These are phyloP conservation scores for Platanthera zijinensis DNA, from an alignment of 106 monocot genomes.

Conservation along the genomic window DNA sequence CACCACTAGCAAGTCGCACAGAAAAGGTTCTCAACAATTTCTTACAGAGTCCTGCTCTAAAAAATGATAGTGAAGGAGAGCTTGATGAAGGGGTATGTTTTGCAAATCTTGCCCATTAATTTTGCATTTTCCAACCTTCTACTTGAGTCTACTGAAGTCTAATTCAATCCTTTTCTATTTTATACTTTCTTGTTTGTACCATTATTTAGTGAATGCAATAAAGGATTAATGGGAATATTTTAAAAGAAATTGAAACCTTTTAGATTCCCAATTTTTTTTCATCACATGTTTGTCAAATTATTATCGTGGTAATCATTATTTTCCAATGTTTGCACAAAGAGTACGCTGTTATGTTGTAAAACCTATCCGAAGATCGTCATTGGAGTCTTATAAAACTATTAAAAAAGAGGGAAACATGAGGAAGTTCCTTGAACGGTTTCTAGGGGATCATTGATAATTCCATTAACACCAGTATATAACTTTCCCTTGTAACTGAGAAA, in stretches of 20 bases:
- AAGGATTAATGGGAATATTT: not conserved
- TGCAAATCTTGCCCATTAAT: not conserved
- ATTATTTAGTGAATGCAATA: not conserved
- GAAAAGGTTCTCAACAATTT: slow-evolving; percentile 54
- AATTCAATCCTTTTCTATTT: not conserved
- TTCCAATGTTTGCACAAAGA: no score
- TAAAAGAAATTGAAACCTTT: slow-evolving; percentile 2
- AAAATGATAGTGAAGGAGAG: slow-evolving; percentile 17
- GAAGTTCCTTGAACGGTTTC: no score
- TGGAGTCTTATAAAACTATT: no score
- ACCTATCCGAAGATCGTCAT: no score
- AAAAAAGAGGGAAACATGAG: no score
- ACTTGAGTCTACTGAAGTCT: not conserved
- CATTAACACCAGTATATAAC: no score
- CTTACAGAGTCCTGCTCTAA: slow-evolving; percentile 49
- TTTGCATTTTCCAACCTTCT: not conserved
- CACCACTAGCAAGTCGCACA: slow-evolving; percentile 19
- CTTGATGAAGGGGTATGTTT: slow-evolving; percentile 29
- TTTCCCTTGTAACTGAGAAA: no score
- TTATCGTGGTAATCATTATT: no score
- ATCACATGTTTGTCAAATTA: no score
- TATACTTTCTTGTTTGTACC: not conserved
- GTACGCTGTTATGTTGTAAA: no score
- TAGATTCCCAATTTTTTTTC: not conserved
- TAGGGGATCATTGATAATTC: no score